Evolutionary conservation across 169 alveolate genomes (phyloP).

Genomic region (Plasmodium blacklocki): DNA sequence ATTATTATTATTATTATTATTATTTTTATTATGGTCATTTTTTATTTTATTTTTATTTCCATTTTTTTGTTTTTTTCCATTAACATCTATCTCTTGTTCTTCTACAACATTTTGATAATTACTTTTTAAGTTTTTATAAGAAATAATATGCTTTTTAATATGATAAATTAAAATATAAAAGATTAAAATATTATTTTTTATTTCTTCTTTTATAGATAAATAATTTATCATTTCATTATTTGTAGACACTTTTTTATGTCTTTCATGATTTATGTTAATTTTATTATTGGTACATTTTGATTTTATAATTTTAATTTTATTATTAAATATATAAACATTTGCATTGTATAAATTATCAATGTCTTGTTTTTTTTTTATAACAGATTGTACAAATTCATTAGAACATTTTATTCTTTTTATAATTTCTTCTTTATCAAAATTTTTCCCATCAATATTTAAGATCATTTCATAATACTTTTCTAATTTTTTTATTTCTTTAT

Average conservation of each 20-base stretch:
- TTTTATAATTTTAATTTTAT: conserved; percentile 20
- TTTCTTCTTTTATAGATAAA: conserved; percentile 34
- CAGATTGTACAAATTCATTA: conserved; percentile 9
- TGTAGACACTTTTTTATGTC: not conserved
- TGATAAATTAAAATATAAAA: conserved; percentile 43
- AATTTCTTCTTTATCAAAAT: conserved; percentile 25
- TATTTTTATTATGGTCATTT: not conserved
- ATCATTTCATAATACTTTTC: conserved; percentile 37
- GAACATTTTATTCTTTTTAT: conserved; percentile 9
- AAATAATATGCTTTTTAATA: conserved; percentile 4
- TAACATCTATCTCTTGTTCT: not conserved
- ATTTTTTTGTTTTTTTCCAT: not conserved
- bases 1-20: not conserved
- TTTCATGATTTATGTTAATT: not conserved
- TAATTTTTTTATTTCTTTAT: conserved; percentile 40
- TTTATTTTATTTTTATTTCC: conserved; percentile 1
- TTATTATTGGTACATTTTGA: not conserved
- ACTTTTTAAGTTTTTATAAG: not conserved
- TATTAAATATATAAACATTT: conserved; percentile 39
- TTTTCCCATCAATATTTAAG: conserved; percentile 4
- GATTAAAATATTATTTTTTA: conserved; percentile 39
- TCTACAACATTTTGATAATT: not conserved
- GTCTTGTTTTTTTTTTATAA: conserved; percentile 25
- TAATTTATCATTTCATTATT: conserved; percentile 45
- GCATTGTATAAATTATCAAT: conserved; percentile 21